Percentiles rank a stretch among this genome's conserved stretches.
Evolutionary conservation across 2,329 filamentous ascomycete species (phyloP).

Genomic region (Arthroderma sp.): DNA sequence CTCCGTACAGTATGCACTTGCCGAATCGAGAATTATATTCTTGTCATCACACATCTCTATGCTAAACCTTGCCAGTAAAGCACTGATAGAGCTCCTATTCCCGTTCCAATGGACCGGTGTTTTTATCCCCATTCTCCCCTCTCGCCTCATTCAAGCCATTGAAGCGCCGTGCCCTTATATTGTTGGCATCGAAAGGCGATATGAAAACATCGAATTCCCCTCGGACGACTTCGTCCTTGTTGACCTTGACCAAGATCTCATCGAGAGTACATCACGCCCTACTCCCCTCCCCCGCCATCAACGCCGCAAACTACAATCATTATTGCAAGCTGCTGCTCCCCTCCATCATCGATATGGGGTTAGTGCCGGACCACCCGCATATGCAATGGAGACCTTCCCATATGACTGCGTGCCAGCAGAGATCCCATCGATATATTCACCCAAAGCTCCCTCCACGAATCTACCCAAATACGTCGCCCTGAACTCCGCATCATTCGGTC

Average conservation of each 20-base stretch:
- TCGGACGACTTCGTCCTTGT: constrained; percentile 94
- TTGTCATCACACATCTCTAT: constrained; percentile 92
- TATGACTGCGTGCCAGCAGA: constrained; percentile 84
- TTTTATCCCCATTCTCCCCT: constrained; percentile 82
- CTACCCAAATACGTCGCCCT: constrained; percentile 78
- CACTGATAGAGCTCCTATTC: constrained; percentile 75
- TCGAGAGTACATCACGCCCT: constrained; percentile 73
- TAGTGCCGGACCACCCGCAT: constrained; percentile 74
- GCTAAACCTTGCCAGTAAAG: constrained; percentile 83
- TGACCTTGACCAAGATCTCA: constrained; percentile 80
- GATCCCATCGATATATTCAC: constrained; percentile 65
- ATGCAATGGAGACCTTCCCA: constrained; percentile 85
- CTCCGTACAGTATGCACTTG: constrained; percentile 54
- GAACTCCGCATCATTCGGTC: constrained; percentile 75
- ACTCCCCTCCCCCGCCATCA: constrained; percentile 73
- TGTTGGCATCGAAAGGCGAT: constrained; percentile 85
- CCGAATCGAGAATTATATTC: constrained; percentile 91
- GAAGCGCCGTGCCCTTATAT: constrained; percentile 96
- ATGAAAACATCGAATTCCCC: constrained; percentile 53
- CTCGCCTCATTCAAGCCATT: constrained; percentile 74
- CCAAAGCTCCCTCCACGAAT: constrained; percentile 56
- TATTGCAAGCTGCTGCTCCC: constrained; percentile 80
- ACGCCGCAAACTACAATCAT: constrained; percentile 73
- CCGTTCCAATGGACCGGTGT: constrained; percentile 88
- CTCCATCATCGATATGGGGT: constrained; percentile 86